Evolutionary conservation across 768 basidiomycete species (phyloP).

Genomic region (Boletus speciosus): DNA sequence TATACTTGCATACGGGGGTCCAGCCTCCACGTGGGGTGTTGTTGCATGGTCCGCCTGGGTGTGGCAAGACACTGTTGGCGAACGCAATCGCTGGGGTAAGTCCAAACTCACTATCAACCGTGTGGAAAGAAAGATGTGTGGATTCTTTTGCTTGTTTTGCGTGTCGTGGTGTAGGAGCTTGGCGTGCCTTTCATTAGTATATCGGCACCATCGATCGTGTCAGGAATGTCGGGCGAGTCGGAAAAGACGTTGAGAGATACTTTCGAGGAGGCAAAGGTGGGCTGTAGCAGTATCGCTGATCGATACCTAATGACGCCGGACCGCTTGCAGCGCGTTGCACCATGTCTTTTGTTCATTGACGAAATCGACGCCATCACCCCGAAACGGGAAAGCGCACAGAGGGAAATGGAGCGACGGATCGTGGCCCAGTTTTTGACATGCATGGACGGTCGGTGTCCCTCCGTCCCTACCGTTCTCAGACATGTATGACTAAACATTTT

Average conservation of each 20-base stretch:
- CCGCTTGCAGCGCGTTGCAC: slow-evolving; percentile 68
- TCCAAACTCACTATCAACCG: slow-evolving; percentile 1
- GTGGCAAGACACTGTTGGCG: slow-evolving; percentile 93
- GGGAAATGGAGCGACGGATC: slow-evolving; percentile 97
- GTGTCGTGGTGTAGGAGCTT: slow-evolving; percentile 59
- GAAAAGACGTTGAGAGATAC: slow-evolving; percentile 95
- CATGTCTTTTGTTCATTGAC: slow-evolving; percentile 93
- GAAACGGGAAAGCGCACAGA: slow-evolving; percentile 94
- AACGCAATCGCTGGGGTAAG: slow-evolving; percentile 93
- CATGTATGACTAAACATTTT: background rate
- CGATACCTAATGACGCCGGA: background rate
- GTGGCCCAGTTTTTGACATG: slow-evolving; percentile 97
- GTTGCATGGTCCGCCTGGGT: slow-evolving; percentile 93
- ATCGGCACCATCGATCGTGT: slow-evolving; percentile 93
- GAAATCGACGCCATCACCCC: slow-evolving; percentile 98
- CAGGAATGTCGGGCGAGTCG: slow-evolving; percentile 97
- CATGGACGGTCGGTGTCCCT: slow-evolving; percentile 82
- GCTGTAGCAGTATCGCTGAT: slow-evolving; percentile 2
- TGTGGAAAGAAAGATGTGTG: background rate
- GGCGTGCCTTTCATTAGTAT: slow-evolving; percentile 90
- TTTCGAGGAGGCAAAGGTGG: slow-evolving; percentile 94
- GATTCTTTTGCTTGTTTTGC: too few relatives aligned
- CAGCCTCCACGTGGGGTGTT: slow-evolving; percentile 90
- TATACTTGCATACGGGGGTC: slow-evolving; percentile 91
- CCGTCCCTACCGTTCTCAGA: background rate